Evolutionary conservation across 345 rosid genomes (phyloP).

Genomic region (Camelina hispida): DNA sequence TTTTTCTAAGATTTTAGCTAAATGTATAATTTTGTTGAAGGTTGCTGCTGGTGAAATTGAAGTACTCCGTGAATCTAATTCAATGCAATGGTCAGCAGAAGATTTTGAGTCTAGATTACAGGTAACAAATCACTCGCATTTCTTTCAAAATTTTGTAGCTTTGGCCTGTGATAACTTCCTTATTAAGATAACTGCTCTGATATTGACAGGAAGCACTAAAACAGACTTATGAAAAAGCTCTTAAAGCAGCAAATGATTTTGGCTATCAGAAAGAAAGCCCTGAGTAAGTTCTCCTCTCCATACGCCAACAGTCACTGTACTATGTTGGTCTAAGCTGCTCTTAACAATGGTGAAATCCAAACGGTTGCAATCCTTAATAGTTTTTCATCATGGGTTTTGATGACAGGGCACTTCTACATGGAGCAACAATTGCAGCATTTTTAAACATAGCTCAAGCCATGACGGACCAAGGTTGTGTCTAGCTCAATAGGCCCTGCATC

Average conservation of each 20-base stretch:
- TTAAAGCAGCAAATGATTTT: slow-evolving; percentile 90
- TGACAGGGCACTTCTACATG: slow-evolving; percentile 83
- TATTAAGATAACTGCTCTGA: slow-evolving; percentile 17
- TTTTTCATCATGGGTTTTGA: slow-evolving; percentile 2
- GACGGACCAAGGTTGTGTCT: slow-evolving; percentile 99
- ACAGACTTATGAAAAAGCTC: slow-evolving; percentile 86
- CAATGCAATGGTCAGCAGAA: slow-evolving; percentile 96
- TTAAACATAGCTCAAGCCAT: slow-evolving; percentile 95
- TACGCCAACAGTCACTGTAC: background rate
- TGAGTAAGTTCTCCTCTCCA: slow-evolving; percentile 65
- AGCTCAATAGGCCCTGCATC: slow-evolving; percentile 36
- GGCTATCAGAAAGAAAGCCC: slow-evolving; percentile 96
- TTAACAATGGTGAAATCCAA: background rate
- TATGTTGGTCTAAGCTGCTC: slow-evolving; percentile 1
- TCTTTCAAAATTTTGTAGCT: background rate
- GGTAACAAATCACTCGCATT: slow-evolving; percentile 47
- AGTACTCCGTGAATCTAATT: slow-evolving; percentile 81
- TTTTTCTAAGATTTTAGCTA: slow-evolving; percentile 11
- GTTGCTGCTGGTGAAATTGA: slow-evolving; percentile 99
- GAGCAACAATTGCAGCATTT: slow-evolving; percentile 90
- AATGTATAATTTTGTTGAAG: slow-evolving; percentile 49
- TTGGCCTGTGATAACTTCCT: background rate
- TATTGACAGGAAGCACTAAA: slow-evolving; percentile 88
- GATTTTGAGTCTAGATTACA: slow-evolving; percentile 96
- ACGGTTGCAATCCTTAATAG: background rate